phyloP scores from a whole-genome alignment of 2,329 filamentous ascomycete species.

The Phialophora chinensis region DNA sequence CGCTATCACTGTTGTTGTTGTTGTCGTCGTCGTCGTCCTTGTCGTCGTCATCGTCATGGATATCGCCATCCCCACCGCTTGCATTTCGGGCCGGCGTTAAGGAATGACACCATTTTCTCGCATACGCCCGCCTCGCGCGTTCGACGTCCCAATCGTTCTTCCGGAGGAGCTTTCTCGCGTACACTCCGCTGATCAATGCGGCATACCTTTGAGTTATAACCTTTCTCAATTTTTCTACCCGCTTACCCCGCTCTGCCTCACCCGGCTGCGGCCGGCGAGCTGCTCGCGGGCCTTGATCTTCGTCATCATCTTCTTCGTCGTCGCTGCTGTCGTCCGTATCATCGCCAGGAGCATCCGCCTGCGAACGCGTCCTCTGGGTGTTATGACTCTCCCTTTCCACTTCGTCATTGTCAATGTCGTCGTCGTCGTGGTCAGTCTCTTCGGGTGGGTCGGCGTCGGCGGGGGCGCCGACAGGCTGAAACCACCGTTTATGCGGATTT shows the following conservation, averaged over 20 bases:
- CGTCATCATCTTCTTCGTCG: conserved; percentile 4
- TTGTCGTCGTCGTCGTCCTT: neutral
- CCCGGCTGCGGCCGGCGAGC: neutral
- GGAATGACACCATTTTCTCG: neutral
- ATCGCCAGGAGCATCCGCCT: neutral
- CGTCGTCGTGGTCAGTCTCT: conserved; percentile 11
- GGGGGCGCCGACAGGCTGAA: conserved; percentile 7
- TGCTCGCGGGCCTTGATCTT: neutral
- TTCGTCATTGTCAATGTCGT: neutral
- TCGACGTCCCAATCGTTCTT: neutral
- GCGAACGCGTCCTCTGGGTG: no score
- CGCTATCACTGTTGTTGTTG: neutral
- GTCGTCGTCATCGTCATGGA: neutral
- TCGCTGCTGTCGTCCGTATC: neutral
- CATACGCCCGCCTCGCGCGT: neutral
- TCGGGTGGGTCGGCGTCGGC: neutral
- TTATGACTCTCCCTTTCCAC: neutral
- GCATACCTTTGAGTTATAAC: neutral
- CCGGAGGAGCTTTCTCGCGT: neutral
- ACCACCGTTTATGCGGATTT: conserved; percentile 14
- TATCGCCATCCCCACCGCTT: neutral
- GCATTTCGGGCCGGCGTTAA: neutral
- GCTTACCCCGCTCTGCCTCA: neutral
- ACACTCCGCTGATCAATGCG: neutral
- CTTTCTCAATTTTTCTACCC: neutral